Evolutionary conservation across 805 yeast genomes (phyloP).

Genomic region (Citeromyces matritensis): DNA sequence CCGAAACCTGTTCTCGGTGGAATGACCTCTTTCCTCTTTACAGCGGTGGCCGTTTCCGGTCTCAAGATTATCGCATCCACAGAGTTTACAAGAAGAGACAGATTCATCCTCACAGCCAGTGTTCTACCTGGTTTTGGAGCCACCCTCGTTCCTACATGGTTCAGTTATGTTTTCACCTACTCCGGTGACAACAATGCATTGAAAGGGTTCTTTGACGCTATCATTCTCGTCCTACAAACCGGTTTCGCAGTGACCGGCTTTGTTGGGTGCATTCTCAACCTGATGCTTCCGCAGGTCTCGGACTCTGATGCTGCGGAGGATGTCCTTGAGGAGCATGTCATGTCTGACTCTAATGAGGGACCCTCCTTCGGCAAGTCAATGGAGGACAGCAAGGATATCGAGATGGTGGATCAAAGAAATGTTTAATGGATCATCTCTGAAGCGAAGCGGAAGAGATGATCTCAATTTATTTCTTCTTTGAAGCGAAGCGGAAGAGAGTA

Average conservation of each 20-base stretch:
- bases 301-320: slow-evolving; percentile 30
- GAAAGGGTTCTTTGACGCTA: slow-evolving; percentile 34
- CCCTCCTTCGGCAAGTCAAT: too few species aligned
- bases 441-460: too few species aligned
- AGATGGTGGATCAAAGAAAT: neutral
- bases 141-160: slow-evolving; percentile 30
- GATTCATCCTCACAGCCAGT: slow-evolving; percentile 36
- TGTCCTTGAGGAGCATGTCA: slow-evolving; percentile 3
- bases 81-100: slow-evolving; percentile 40
- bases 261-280: slow-evolving; percentile 32
- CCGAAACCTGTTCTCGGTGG: slow-evolving; percentile 79
- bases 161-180: slow-evolving; percentile 32
- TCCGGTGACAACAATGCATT: slow-evolving; percentile 25
- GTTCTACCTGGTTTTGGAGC: slow-evolving; percentile 38
- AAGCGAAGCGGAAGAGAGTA: too few species aligned
- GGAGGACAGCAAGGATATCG: neutral
- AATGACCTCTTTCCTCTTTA: slow-evolving; percentile 50
- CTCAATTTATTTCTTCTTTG: too few species aligned
- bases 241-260: slow-evolving; percentile 43
- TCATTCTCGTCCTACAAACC: slow-evolving; percentile 38
- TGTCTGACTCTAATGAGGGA: slow-evolving; percentile 1
- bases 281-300: slow-evolving; percentile 29
- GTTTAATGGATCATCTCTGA: too few species aligned
- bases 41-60: slow-evolving; percentile 46
- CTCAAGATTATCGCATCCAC: slow-evolving; percentile 36